phyloP scores from a whole-genome alignment of 2,329 filamentous ascomycete genomes.

The Aspergillus texensis region DNA sequence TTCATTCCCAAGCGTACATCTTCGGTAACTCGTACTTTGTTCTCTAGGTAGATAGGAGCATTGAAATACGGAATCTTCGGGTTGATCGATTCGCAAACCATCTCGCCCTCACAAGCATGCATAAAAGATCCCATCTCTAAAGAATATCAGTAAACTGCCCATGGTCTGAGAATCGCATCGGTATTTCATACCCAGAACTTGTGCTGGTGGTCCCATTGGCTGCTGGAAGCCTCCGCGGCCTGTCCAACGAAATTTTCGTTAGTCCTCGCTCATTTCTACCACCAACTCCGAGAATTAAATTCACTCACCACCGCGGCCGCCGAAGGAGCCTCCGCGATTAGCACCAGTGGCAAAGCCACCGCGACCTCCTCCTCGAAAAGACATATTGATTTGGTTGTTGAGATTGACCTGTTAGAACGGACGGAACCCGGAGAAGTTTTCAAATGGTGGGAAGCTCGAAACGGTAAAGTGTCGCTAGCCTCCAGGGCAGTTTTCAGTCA shows the following conservation, averaged over 20 bases:
- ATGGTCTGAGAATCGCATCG: background rate
- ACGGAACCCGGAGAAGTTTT: conserved; percentile 42
- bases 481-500: conserved; percentile 38
- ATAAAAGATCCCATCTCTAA: conserved; percentile 91
- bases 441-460: conserved; percentile 49
- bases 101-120: conserved; percentile 95
- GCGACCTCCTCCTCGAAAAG: conserved; percentile 60
- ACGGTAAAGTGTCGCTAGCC: conserved; percentile 43
- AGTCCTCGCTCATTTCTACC: conserved; percentile 24
- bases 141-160: conserved; percentile 33
- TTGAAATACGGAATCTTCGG: conserved; percentile 98
- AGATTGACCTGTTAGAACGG: conserved; percentile 29
- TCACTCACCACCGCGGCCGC: conserved; percentile 46
- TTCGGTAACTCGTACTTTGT: conserved; percentile 66
- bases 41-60: conserved; percentile 97
- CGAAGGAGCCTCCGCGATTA: conserved; percentile 53
- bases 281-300: conserved; percentile 25
- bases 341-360: conserved; percentile 55
- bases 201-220: conserved; percentile 64
- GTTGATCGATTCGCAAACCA: conserved; percentile 95
- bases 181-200: conserved; percentile 56
- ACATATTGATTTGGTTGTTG: conserved; percentile 54
- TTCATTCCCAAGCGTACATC: background rate
- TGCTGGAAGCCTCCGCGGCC: conserved; percentile 64
- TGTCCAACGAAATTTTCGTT: conserved; percentile 45